Evolutionary conservation across 108 stramenopile species (phyloP), one percentile per base, ranked within the genome.

Genomic region (Nitzschia putrida): DNA sequence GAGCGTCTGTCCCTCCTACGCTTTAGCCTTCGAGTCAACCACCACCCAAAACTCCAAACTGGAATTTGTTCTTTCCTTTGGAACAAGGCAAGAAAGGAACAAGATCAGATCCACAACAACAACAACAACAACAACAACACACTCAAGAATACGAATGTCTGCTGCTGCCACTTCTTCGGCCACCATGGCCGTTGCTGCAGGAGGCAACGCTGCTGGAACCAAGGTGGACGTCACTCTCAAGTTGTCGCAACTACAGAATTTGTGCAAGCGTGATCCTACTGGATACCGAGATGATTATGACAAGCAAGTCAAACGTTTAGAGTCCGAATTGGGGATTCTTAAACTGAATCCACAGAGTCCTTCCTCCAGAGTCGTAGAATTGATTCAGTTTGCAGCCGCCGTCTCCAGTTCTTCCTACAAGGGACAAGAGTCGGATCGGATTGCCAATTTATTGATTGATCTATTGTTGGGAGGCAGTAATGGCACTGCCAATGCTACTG

Each of bases 241-340:
- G 72, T 82, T 97, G 9, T 78, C 93, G 7, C 92, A 94, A 60
- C 82, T 98, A 11, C 97, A 99, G 82, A 98, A 98, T 73, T 71
- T 98, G n/a, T 87, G 96, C 60, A 99, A 99, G 74, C 87, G 97
- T 12, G 97, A 97, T 60, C 96, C 97, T 16, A 65, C 53, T 20
- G 93, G 93, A 34, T 98, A 99, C 86, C 61, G 73, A 34, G 96
- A 97, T 40, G 99, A 99, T 74, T 99, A 97, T 78, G 80, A 88
- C 57, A 88, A 90, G 41, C 97, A 95, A 78, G 75, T 84, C 53
- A 92, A 85, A 13, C 87, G 92, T 25, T 76, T 95, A 34, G 68
- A 85, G 49, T 85, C 88, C 16, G 80, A 93, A 66, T 79, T 87
- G 34, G 72, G 69, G 22, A 90, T 96, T 63, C 57, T 95, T 21